Evolutionary conservation across 2,329 filamentous ascomycete genomes (phyloP).

Genomic region (Purpureocillium takamizusanense): DNA sequence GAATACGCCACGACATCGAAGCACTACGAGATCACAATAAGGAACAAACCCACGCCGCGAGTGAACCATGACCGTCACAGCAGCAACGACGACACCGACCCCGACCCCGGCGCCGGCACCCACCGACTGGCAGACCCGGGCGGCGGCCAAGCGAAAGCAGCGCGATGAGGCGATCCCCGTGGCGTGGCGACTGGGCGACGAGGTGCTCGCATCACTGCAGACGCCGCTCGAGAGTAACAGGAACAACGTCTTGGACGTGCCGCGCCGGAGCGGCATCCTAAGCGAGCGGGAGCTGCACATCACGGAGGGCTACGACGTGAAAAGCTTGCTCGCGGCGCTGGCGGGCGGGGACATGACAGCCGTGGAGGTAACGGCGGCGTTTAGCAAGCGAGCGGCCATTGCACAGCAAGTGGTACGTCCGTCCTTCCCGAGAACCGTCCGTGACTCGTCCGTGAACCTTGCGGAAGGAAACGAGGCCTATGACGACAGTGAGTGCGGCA

Average conservation of each 20-base stretch:
- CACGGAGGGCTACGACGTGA: constrained; percentile 30
- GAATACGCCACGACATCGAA: too few relatives aligned
- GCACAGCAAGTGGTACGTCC: constrained; percentile 18
- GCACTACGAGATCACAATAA: too few relatives aligned
- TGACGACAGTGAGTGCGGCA: too few relatives aligned
- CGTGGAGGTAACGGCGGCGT: constrained; percentile 24
- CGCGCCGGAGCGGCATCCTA: constrained; percentile 24
- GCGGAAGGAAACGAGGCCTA: too few relatives aligned
- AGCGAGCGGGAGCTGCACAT: constrained; percentile 31
- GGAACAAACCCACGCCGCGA: too few relatives aligned
- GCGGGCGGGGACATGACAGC: constrained; percentile 20
- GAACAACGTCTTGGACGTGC: constrained; percentile 6
- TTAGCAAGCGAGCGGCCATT: constrained; percentile 17
- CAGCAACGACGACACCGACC: too few relatives aligned
- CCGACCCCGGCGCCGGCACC: too few relatives aligned
- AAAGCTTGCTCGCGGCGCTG: constrained; percentile 25
- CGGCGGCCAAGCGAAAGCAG: constrained; percentile 1
- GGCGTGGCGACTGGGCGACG: constrained; percentile 4
- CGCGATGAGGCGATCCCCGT: constrained; percentile 1
- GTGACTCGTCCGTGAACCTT: too few relatives aligned
- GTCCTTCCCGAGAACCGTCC: too few relatives aligned
- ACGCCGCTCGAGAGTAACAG: not conserved
- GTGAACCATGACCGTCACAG: too few relatives aligned
- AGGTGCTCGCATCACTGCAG: not conserved
- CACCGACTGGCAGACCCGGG: constrained; percentile 1